Percentiles rank a stretch among this genome's conserved stretches.
Conservation (phyloP, 805 yeast genomes). For the Hyphopichia homilentoma region DNA sequence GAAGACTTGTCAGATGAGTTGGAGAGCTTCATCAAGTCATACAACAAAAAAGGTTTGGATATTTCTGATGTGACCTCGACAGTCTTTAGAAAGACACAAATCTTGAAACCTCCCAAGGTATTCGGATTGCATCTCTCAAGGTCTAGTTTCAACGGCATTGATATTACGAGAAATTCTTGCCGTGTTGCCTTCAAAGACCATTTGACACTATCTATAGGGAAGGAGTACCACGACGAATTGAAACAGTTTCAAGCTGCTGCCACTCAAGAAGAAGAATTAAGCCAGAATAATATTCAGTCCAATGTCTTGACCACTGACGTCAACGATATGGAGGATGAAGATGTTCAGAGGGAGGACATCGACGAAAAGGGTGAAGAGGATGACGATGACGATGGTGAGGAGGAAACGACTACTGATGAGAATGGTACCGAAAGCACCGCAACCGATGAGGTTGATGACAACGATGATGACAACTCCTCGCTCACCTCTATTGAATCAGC, state of each 20-base stretch:
- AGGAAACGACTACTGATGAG: no score
- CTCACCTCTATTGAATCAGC: slow-evolving; percentile 15
- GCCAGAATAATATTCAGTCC: slow-evolving; percentile 12
- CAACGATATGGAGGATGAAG: slow-evolving; percentile 29
- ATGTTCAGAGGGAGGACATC: slow-evolving; percentile 34
- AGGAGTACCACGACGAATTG: slow-evolving; percentile 32
- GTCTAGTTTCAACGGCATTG: slow-evolving; percentile 68
- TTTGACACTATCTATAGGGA: slow-evolving; percentile 46
- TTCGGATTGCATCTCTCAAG: slow-evolving; percentile 83
- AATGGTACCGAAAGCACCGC: slow-evolving; percentile 12
- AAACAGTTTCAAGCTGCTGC: slow-evolving; percentile 29
- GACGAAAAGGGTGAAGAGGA: slow-evolving; percentile 32
- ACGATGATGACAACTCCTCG: slow-evolving; percentile 13
- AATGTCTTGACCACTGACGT: slow-evolving; percentile 25
- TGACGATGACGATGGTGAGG: slow-evolving; percentile 25
- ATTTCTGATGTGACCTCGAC: slow-evolving; percentile 52
- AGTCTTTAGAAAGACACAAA: slow-evolving; percentile 60
- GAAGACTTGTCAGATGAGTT: slow-evolving; percentile 58
- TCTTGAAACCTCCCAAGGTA: slow-evolving; percentile 65
- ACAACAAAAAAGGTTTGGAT: slow-evolving; percentile 41
- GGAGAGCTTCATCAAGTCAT: slow-evolving; percentile 44
- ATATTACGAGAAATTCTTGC: slow-evolving; percentile 71
- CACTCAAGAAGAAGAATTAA: slow-evolving; percentile 11
- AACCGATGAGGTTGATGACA: slow-evolving; percentile 18
- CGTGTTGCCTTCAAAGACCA: slow-evolving; percentile 61